phyloP scores from a whole-genome alignment of 2,329 filamentous ascomycete genomes.

The Arthroderma sp. region DNA sequence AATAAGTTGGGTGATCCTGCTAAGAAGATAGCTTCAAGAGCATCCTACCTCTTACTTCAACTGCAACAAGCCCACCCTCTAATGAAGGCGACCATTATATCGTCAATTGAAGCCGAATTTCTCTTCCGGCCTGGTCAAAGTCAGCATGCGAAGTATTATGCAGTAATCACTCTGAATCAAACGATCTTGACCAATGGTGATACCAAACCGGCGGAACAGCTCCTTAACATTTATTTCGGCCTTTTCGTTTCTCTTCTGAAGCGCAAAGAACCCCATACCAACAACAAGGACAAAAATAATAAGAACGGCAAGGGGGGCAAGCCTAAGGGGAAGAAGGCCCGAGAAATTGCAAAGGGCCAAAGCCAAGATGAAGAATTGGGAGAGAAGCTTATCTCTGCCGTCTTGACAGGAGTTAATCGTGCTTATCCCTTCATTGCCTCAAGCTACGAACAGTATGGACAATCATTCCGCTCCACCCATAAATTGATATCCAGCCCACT shows the following conservation, averaged over 20 bases:
- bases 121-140: slow-evolving; percentile 79
- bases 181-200: slow-evolving; percentile 82
- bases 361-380: slow-evolving; percentile 54
- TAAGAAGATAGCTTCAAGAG: slow-evolving; percentile 86
- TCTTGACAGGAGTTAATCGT: slow-evolving; percentile 88
- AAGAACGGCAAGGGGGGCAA: slow-evolving; percentile 20
- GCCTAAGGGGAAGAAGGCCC: slow-evolving; percentile 33
- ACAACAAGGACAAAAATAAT: slow-evolving; percentile 14
- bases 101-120: slow-evolving; percentile 72
- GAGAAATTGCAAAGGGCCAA: slow-evolving; percentile 18
- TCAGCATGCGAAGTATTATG: slow-evolving; percentile 84
- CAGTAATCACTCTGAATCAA: slow-evolving; percentile 92
- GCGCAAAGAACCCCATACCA: slow-evolving; percentile 28
- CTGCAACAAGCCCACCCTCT: slow-evolving; percentile 75
- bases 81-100: slow-evolving; percentile 85
- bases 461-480: too few relatives aligned
- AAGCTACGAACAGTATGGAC: slow-evolving; percentile 55
- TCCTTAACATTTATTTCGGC: slow-evolving; percentile 85
- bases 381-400: slow-evolving; percentile 83
- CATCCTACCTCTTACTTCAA: slow-evolving; percentile 87
- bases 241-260: slow-evolving; percentile 76
- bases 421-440: slow-evolving; percentile 84
- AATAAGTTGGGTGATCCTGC: slow-evolving; percentile 95
- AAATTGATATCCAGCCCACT: background rate
- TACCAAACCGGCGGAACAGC: slow-evolving; percentile 61